Evolutionary conservation across 805 yeast genomes (phyloP), one percentile per base, ranked within the genome.

Genomic region (Diddensiella caesifluorescens): DNA sequence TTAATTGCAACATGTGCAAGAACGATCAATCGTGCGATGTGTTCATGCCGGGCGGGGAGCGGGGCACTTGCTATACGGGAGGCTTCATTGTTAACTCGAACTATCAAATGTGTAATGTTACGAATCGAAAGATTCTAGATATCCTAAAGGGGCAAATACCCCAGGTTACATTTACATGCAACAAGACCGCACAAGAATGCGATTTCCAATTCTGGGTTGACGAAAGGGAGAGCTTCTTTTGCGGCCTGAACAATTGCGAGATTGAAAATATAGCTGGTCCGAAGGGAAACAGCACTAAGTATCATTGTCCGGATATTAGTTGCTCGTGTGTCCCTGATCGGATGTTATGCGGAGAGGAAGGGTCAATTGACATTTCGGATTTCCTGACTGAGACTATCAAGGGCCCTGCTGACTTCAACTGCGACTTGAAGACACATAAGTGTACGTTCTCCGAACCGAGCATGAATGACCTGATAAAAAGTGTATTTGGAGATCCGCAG

Each of bases 141-240:
- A 81, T 90, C 35, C 68, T 92, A 50, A 69, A 78, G 13, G 96
- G 95, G 0, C 75, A 78, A 61, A 73, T 71, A 39, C 97, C 98
- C 1, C 95, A 90, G 57, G 96, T 86, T 2, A 88, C 96, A 0
- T 90, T 92, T 63, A 75, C 87, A 29, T 92, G 98, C 67, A 79
- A 85, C 57, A 76, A 70, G 53, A 73, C 82, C 1, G 66, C 76
- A 0, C 73, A 64, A 13, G 62, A 62, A 7, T 92, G 98, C 64
- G 79, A 87, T 59, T 87, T 92, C 65, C 97, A 92, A 62, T 87
- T 92, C 59, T 92, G 98, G 98, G 86, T 92, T 49, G 96, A 81
- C 52, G 77, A 87, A 60, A 67, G 72, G 34, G 98, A 92, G 61
- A 81, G 94, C 46, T 92, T 92, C 61, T 92, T 77, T 61, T 92